A percentile compares a stretch with the other conserved stretches of the same genome.
Conservation (phyloP, 2,329 filamentous ascomycete species). For the Hyphodiscus sp. region DNA sequence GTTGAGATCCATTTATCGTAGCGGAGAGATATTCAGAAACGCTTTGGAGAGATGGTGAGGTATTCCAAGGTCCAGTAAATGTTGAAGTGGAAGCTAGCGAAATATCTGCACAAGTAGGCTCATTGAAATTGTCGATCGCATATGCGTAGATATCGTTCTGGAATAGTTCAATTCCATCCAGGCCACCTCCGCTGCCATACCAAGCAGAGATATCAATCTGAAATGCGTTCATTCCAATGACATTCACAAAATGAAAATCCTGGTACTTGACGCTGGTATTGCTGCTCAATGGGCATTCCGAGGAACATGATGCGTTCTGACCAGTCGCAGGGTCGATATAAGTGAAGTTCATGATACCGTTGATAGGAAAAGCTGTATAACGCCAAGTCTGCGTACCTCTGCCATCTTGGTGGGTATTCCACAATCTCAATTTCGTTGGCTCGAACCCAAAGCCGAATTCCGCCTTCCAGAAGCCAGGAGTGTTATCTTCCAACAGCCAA, state of each 20-base stretch:
- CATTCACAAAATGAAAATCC: conserved; percentile 87
- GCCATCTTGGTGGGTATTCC: conserved; percentile 79
- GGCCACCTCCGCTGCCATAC: conserved; percentile 79
- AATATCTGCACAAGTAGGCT: conserved; percentile 68
- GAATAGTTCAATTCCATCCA: conserved; percentile 82
- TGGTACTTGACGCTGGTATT: conserved; percentile 62
- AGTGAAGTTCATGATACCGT: conserved; percentile 94
- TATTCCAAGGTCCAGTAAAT: conserved; percentile 66
- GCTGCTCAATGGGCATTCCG: conserved; percentile 75
- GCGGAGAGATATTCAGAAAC: conserved; percentile 72
- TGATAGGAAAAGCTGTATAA: conserved; percentile 76
- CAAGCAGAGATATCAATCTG: conserved; percentile 79
- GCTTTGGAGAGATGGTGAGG: conserved; percentile 61
- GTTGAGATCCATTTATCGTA: conserved; percentile 50
- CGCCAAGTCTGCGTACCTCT: conserved; percentile 85
- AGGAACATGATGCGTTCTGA: conserved; percentile 66
- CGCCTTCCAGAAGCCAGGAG: conserved; percentile 76
- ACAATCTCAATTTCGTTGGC: conserved; percentile 79
- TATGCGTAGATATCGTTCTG: conserved; percentile 80
- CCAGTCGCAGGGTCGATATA: conserved; percentile 73
- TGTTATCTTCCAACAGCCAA: conserved; percentile 73
- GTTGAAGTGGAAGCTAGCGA: conserved; percentile 60
- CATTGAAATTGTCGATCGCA: conserved; percentile 82
- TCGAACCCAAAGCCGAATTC: conserved; percentile 76
- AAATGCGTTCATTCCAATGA: conserved; percentile 81